Percentiles rank a stretch among this genome's conserved stretches.
Evolutionary conservation across 1,284 basidiomycete species (phyloP).

Genomic region (Ceratobasidium sp.): DNA sequence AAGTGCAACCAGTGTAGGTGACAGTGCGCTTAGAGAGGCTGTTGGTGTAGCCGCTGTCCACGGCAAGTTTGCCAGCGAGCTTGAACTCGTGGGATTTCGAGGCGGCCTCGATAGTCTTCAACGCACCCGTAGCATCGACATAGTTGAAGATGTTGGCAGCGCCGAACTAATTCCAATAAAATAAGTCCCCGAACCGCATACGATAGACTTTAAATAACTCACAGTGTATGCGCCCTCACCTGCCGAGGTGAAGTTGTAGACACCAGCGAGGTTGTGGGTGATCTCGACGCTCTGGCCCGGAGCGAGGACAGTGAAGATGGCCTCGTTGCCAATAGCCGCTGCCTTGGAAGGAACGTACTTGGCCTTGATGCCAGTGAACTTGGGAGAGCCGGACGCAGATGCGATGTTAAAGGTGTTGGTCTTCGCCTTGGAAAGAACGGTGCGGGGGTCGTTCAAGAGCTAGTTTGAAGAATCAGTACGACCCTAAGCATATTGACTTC

Average conservation of each 20-base stretch:
- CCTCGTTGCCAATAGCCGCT: slow-evolving; percentile 3
- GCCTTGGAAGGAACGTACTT: slow-evolving; percentile 35
- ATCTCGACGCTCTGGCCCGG: slow-evolving; percentile 44
- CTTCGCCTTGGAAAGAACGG: slow-evolving; percentile 53
- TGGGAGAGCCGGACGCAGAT: slow-evolving; percentile 23
- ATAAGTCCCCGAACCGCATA: not conserved
- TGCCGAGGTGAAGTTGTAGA: slow-evolving; percentile 44
- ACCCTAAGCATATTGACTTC: not conserved
- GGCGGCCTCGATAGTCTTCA: slow-evolving; percentile 36
- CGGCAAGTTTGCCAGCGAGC: slow-evolving; percentile 42
- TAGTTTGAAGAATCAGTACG: not conserved
- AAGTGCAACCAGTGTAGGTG: slow-evolving; percentile 27
- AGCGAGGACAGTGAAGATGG: slow-evolving; percentile 38
- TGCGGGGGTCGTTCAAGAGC: slow-evolving; percentile 25
- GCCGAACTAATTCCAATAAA: slow-evolving; percentile 5
- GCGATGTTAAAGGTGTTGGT: slow-evolving; percentile 59
- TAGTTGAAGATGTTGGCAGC: slow-evolving; percentile 38
- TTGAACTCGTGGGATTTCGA: slow-evolving; percentile 25
- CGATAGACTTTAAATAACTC: not conserved
- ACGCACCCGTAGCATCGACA: slow-evolving; percentile 22
- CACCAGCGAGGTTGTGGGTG: slow-evolving; percentile 40
- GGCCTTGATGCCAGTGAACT: slow-evolving; percentile 21
- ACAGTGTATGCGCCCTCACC: slow-evolving; percentile 37
- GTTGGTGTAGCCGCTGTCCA: not conserved
- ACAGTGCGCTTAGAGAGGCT: slow-evolving; percentile 25